Evolutionary conservation across 768 basidiomycete genomes (phyloP).

Genomic region (Artomyces pyxidatus): DNA sequence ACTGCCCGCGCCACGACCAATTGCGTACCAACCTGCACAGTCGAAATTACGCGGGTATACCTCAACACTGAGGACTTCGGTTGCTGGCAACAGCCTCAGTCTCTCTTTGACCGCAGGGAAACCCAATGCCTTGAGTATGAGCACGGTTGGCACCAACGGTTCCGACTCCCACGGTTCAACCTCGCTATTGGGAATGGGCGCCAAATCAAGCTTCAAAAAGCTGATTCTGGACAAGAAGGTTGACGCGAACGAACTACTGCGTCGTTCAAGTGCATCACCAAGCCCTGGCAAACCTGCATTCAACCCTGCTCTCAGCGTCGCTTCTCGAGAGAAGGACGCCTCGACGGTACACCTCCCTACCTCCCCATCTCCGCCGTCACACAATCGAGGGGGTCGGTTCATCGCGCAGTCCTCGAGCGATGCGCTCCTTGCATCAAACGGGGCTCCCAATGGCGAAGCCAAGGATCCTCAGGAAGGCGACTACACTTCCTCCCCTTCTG

Average conservation of each 20-base stretch:
- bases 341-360: conserved; percentile 19
- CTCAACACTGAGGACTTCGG: conserved; percentile 33
- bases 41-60: conserved; percentile 68
- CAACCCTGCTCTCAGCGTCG: conserved; percentile 66
- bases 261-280: conserved; percentile 18
- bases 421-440: background rate
- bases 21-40: conserved; percentile 56
- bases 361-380: conserved; percentile 27
- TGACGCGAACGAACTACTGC: conserved; percentile 63
- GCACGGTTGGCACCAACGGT: conserved; percentile 33
- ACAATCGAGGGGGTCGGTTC: conserved; percentile 1
- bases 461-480: conserved; percentile 68
- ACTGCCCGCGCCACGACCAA: conserved; percentile 57
- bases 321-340: conserved; percentile 67
- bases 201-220: conserved; percentile 84
- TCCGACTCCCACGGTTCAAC: conserved; percentile 61
- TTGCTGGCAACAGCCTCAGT: conserved; percentile 28
- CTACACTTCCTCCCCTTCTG: conserved; percentile 82
- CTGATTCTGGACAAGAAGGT: conserved; percentile 82
- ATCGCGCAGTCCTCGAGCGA: conserved; percentile 1
- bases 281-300: conserved; percentile 51
- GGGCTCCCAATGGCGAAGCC: conserved; percentile 27
- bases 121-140: conserved; percentile 45
- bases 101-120: conserved; percentile 43
- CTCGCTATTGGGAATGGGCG: conserved; percentile 60